A percentile compares a stretch with the other conserved stretches of the same genome.
phyloP scores from a whole-genome alignment of 75 land plant genomes.

The Sequoiadendron giganteum region DNA sequence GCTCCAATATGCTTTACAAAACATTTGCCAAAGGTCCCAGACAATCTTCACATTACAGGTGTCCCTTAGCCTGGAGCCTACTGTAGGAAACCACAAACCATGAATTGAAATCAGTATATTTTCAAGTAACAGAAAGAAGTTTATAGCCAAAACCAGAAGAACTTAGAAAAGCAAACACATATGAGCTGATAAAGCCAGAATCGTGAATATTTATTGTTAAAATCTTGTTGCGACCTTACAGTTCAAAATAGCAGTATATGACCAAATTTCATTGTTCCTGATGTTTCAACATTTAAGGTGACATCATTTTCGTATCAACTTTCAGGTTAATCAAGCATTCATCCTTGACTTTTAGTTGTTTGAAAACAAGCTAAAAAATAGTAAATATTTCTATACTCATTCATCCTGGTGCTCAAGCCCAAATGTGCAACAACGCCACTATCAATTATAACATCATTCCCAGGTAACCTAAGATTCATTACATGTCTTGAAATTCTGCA shows the following conservation, averaged over 20 bases:
- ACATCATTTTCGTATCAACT: background rate
- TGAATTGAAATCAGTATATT: background rate
- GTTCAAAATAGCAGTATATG: background rate
- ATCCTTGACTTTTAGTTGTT: background rate
- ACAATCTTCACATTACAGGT: background rate
- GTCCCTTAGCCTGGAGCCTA: background rate
- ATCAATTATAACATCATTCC: background rate
- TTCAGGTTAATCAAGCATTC: background rate
- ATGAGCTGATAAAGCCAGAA: background rate
- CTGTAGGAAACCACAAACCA: background rate
- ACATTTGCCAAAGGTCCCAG: background rate
- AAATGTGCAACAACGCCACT: background rate
- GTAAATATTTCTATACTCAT: background rate
- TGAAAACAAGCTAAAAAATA: background rate
- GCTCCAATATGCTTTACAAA: background rate
- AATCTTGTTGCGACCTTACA: background rate
- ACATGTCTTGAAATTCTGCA: background rate
- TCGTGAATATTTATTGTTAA: background rate
- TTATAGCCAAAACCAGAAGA: background rate
- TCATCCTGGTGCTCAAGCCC: background rate
- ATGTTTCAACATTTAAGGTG: background rate
- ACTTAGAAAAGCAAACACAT: background rate
- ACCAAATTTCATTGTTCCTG: background rate
- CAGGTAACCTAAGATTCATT: background rate
- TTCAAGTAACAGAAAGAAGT: background rate